Evolutionary conservation across 495 filamentous ascomycete species (phyloP).

Genomic region (Penicillium pulvis): DNA sequence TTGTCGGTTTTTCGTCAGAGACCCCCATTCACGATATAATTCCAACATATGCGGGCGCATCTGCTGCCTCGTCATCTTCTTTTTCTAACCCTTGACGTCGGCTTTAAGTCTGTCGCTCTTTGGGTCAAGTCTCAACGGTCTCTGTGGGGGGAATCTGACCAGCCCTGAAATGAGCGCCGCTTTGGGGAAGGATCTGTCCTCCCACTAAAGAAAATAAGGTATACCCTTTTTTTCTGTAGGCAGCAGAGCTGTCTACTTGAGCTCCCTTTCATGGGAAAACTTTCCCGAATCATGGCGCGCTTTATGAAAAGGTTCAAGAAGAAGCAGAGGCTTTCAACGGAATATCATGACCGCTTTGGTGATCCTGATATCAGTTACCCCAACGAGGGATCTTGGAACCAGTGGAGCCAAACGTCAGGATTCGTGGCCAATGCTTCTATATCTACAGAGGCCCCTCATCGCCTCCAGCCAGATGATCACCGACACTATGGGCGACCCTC

Average conservation of each 20-base stretch:
- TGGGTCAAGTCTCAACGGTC: neutral
- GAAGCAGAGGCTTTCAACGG: conserved; percentile 44
- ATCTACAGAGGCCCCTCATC: conserved; percentile 3
- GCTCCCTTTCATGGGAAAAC: conserved; percentile 29
- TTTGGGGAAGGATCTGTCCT: conserved; percentile 25
- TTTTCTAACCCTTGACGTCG: conserved; percentile 8
- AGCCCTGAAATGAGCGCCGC: conserved; percentile 24
- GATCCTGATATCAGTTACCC: conserved; percentile 46
- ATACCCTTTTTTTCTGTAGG: neutral
- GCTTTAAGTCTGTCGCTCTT: conserved; percentile 1
- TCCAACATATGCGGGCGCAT: conserved; percentile 24
- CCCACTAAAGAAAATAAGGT: conserved; percentile 13
- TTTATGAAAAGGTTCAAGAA: conserved; percentile 40
- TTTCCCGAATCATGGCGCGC: conserved; percentile 35
- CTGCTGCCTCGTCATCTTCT: conserved; percentile 6
- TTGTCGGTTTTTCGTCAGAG: conserved; percentile 19
- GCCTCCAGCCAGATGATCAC: neutral
- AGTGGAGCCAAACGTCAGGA: conserved; percentile 31
- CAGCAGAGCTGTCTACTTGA: conserved; percentile 3
- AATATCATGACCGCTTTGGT: conserved; percentile 46
- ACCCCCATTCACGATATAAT: conserved; percentile 30
- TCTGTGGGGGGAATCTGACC: conserved; percentile 14
- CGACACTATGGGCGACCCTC: conserved; percentile 5
- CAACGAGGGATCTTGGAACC: conserved; percentile 48
- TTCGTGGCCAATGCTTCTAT: conserved; percentile 17